A percentile compares a stretch with the other conserved stretches of the same genome.
These are phyloP conservation scores for Hibiscus mutabilis DNA, from an alignment of 345 rosid genomes.

Conservation along the genomic window DNA sequence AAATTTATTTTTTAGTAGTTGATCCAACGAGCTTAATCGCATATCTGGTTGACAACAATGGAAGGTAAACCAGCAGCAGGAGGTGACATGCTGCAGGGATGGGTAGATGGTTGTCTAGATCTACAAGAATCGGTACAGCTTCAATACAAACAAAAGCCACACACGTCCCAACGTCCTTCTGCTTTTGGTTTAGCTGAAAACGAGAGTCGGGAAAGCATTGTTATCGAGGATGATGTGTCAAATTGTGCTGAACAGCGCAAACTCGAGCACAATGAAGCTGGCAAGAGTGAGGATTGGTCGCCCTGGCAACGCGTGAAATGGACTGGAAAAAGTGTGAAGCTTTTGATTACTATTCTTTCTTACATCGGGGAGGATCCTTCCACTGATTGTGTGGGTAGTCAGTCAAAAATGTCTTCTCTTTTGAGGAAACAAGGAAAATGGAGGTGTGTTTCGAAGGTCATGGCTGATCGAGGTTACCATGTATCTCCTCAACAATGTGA, in stretches of 20 bases:
- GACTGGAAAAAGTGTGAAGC: conserved; percentile 21
- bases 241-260: background rate
- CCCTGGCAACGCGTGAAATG: conserved; percentile 23
- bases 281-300: conserved; percentile 1
- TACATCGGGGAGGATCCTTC: conserved; percentile 20
- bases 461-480: conserved; percentile 19
- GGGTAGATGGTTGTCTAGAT: background rate
- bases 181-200: background rate
- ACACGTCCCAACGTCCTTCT: background rate
- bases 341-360: conserved; percentile 23
- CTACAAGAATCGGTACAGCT: background rate
- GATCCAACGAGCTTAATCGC: background rate
- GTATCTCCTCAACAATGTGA: conserved; percentile 35
- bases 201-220: background rate
- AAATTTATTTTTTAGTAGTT: background rate
- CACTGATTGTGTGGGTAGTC: conserved; percentile 3
- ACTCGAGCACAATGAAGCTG: conserved; percentile 1
- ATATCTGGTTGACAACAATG: background rate
- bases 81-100: conserved; percentile 1
- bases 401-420: background rate
- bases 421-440: conserved; percentile 27
- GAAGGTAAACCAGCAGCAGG: background rate
- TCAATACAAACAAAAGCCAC: background rate
- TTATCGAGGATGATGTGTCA: background rate
- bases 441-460: conserved; percentile 24